Percentiles rank a stretch among this genome's conserved stretches.
These are phyloP conservation scores for Kodamaea sagamina DNA, from an alignment of 805 yeast species.

Conservation along the genomic window DNA sequence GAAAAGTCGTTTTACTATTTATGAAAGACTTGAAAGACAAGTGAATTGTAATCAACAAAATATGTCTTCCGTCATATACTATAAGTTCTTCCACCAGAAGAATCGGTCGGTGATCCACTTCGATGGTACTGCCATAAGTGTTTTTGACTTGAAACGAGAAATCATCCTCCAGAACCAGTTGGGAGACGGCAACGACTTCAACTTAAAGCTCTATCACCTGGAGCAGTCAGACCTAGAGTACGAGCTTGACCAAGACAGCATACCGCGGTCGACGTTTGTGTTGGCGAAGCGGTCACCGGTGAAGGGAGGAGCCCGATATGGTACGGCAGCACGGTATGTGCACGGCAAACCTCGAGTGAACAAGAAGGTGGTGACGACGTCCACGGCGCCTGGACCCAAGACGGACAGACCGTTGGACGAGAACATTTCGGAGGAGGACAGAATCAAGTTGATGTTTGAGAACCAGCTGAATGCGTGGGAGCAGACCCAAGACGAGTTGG, in stretches of 20 bases:
- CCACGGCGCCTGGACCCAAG: conserved; percentile 21
- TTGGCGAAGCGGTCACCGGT: conserved; percentile 79
- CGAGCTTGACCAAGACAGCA: conserved; percentile 85
- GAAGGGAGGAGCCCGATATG: conserved; percentile 20
- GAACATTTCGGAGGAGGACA: conserved; percentile 75
- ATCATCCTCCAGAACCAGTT: conserved; percentile 78
- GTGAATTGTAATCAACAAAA: no score
- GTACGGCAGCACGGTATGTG: conserved; percentile 66
- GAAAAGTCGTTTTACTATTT: no score
- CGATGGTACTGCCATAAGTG: conserved; percentile 96
- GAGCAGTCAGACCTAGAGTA: conserved; percentile 66
- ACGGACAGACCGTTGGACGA: conserved; percentile 35
- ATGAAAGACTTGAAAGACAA: no score
- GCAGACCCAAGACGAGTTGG: conserved; percentile 87
- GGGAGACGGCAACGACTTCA: conserved; percentile 83
- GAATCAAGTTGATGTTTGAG: conserved; percentile 86
- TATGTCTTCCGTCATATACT: conserved; percentile 89
- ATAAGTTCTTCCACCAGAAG: conserved; percentile 81
- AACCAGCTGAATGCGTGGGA: conserved; percentile 95
- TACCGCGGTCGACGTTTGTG: conserved; percentile 85
- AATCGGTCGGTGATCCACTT: conserved; percentile 76
- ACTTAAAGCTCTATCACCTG: conserved; percentile 63
- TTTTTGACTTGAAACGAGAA: conserved; percentile 90
- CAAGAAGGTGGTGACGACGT: conserved; percentile 39
- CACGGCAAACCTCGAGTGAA: conserved; percentile 65